Conservation (phyloP, 495 filamentous ascomycete species). For the Aspergillus haitiensis region DNA sequence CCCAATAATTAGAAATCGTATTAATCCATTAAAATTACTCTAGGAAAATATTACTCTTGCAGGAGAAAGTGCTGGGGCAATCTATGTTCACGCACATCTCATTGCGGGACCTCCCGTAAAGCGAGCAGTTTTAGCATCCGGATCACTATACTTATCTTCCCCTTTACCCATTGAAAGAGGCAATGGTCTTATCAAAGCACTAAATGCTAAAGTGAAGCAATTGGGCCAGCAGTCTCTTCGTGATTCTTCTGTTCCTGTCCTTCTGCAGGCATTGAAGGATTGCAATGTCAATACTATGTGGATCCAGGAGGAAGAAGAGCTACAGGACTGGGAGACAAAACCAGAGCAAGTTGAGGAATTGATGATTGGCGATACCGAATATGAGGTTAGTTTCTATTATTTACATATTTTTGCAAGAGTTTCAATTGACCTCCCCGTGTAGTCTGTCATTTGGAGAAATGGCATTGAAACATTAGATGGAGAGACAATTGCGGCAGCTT, state of each 20-base stretch:
- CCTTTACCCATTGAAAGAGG: constrained; percentile 37
- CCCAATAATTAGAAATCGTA: not conserved
- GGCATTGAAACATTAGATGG: constrained; percentile 37
- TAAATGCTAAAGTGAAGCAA: constrained; percentile 35
- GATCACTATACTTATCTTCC: constrained; percentile 37
- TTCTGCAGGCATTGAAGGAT: constrained; percentile 35
- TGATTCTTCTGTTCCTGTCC: constrained; percentile 26
- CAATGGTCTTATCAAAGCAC: constrained; percentile 27
- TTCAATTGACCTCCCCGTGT: not conserved
- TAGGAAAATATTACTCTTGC: constrained; percentile 40
- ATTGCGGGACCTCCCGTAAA: constrained; percentile 40
- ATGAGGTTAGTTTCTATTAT: constrained; percentile 30
- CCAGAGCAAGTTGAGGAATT: constrained; percentile 39
- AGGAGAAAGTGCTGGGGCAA: constrained; percentile 43
- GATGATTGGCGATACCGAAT: constrained; percentile 45
- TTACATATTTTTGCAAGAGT: not conserved
- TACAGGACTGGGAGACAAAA: constrained; percentile 34
- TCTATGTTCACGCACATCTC: constrained; percentile 43
- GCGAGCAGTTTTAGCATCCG: constrained; percentile 39
- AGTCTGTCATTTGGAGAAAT: constrained; percentile 47
- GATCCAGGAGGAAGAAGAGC: constrained; percentile 39
- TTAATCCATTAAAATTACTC: not conserved
- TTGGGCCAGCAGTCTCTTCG: constrained; percentile 33
- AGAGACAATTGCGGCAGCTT: constrained; percentile 33
- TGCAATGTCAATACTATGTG: constrained; percentile 44